A percentile compares a stretch with the other conserved stretches of the same genome.
Evolutionary conservation across 257 asterid species (phyloP).

Genomic region (Nicotiana tomentosiformis): DNA sequence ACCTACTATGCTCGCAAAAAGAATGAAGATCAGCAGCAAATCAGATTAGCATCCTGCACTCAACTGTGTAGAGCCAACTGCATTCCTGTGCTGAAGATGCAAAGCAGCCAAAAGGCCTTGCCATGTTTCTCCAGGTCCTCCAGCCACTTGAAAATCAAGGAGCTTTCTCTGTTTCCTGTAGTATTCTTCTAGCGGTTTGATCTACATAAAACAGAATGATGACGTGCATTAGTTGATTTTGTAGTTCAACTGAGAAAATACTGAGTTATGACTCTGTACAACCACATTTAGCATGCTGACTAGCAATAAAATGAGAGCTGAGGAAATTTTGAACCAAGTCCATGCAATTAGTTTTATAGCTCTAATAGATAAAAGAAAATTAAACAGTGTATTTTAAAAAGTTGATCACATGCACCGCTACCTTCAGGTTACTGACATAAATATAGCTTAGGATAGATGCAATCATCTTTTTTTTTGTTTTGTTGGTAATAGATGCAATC

Average conservation of each 20-base stretch:
- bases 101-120: constrained; percentile 84
- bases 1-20: neutral
- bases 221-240: neutral
- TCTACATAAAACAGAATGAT: constrained; percentile 31
- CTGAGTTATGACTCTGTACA: neutral
- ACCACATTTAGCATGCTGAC: neutral
- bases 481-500: neutral
- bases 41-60: constrained; percentile 35
- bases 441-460: neutral
- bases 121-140: constrained; percentile 76
- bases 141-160: constrained; percentile 65
- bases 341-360: neutral
- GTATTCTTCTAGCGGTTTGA: constrained; percentile 72
- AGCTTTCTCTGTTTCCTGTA: constrained; percentile 81
- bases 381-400: neutral
- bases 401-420: neutral
- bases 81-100: constrained; percentile 69
- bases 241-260: neutral
- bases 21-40: constrained; percentile 2
- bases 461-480: neutral
- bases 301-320: neutral
- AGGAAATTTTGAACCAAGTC: neutral
- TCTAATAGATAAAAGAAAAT: neutral
- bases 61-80: constrained; percentile 50
- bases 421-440: neutral